phyloP scores from a whole-genome alignment of 2,329 filamentous ascomycete genomes.

The Microdochium nivale region DNA sequence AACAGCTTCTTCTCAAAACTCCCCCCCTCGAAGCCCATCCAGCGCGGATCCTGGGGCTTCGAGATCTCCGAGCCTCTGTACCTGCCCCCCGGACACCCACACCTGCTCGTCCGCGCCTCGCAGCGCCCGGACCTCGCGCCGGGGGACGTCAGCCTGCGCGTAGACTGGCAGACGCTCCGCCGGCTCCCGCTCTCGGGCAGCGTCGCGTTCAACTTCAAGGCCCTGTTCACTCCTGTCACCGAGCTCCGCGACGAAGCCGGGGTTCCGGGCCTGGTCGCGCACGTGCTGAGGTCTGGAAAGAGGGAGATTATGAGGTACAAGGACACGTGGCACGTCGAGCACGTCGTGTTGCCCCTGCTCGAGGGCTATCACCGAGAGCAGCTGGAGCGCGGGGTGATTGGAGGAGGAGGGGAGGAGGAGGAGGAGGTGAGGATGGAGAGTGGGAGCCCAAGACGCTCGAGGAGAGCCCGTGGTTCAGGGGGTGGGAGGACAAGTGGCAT shows the following conservation, averaged over 20 bases:
- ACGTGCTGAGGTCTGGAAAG: slow-evolving; percentile 65
- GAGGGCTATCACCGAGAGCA: slow-evolving; percentile 60
- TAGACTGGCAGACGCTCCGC: slow-evolving; percentile 83
- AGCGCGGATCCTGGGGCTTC: slow-evolving; percentile 77
- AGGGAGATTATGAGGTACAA: slow-evolving; percentile 69
- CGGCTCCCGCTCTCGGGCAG: slow-evolving; percentile 67
- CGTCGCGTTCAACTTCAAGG: slow-evolving; percentile 84
- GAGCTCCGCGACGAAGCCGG: slow-evolving; percentile 66
- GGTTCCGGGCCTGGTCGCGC: slow-evolving; percentile 59
- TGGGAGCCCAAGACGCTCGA: slow-evolving; percentile 65
- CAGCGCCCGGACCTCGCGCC: slow-evolving; percentile 49
- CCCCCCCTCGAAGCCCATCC: slow-evolving; percentile 65
- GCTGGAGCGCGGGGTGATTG: slow-evolving; percentile 49
- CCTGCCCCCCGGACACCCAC: slow-evolving; percentile 60
- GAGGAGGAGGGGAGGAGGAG: background rate
- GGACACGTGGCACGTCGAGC: slow-evolving; percentile 70
- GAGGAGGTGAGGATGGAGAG: slow-evolving; percentile 25
- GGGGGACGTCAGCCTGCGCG: slow-evolving; percentile 58
- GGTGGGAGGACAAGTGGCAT: slow-evolving; percentile 68
- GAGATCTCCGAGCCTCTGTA: slow-evolving; percentile 70
- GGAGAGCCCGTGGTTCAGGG: slow-evolving; percentile 67
- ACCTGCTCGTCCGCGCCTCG: slow-evolving; percentile 47
- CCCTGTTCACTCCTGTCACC: slow-evolving; percentile 65
- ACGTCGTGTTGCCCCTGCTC: slow-evolving; percentile 58
- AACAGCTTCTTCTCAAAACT: slow-evolving; percentile 72